Base-by-base conservation (phyloP, 768 basidiomycete species). In the Agrocybe praecox region DNA sequence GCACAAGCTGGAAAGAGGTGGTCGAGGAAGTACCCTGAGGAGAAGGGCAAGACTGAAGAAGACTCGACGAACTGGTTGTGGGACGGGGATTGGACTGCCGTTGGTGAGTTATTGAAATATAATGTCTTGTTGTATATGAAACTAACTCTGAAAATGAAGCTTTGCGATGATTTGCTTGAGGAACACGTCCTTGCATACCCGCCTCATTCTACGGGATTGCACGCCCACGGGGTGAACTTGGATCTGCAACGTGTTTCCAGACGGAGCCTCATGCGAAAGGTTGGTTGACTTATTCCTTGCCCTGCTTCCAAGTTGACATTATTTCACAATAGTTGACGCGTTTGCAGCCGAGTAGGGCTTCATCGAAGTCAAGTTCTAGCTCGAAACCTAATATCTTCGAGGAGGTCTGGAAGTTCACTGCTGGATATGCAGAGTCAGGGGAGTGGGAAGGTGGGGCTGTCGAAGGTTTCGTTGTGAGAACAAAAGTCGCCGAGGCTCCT, bases 101-200 rank as follows among this genome's bases (percentile, higher is more conserved):
- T 98, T 0, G 88, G 95, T 1, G 96, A 99, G 83, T 95, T 94
- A 62, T 18, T 83, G 59, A 9, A 46, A 33, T 10, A 0, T 48
- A 17, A 56, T 7, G 50, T n/a, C 44, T 6, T 49, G 29, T 45
- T 21, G 11, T 26, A 45, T 23, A 12, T 17, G 22, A 46, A 24
- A 2, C 33, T 0, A 44, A 42, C 24, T 10, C 40, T n/a, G n/a
- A n/a, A 23, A 29, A 10, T 40, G n/a, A 0, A 98, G 96, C 87
- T 99, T 6, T 99, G 97, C 69, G 97, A 99, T 66, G 97, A 99
- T 72, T 83, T 81, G 0, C 98, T 98, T 69, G 96, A 99, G 65
- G 96, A 98, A 68, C 97, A 99, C 65, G 96, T 98, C 53, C 81
- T 99, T 0, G 76, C 85, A 0, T 96, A 94, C 67, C 75, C 92